Evolutionary conservation across 2,329 filamentous ascomycete genomes (phyloP).

Genomic region (Fragosphaeria purpurea): DNA sequence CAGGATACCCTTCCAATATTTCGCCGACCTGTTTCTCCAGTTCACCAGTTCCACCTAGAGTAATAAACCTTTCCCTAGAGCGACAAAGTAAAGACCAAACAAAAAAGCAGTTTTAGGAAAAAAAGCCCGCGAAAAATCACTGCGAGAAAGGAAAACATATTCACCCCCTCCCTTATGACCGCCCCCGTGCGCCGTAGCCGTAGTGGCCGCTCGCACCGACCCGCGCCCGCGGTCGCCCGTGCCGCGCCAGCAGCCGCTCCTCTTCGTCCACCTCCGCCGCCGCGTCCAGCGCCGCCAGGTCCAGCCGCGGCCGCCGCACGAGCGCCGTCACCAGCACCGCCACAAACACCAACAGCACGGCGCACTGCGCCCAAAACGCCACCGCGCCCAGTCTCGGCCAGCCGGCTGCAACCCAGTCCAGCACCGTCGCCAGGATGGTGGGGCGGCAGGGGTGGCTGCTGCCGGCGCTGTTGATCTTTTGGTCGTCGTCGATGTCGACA

Average conservation of each 20-base stretch:
- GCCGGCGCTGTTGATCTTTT: conserved; percentile 48
- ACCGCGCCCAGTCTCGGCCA: conserved; percentile 91
- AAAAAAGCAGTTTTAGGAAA: background rate
- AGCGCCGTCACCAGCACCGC: conserved; percentile 70
- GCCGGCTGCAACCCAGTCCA: conserved; percentile 85
- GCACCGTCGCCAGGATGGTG: conserved; percentile 80
- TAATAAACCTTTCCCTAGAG: too few relatives aligned
- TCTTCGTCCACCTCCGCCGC: conserved; percentile 90
- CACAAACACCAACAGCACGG: conserved; percentile 74
- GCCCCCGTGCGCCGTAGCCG: conserved; percentile 20
- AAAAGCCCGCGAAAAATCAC: background rate
- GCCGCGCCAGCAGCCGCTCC: conserved; percentile 82
- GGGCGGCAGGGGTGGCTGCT: conserved; percentile 81
- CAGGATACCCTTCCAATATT: too few relatives aligned
- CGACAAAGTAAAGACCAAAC: too few relatives aligned
- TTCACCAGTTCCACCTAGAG: too few relatives aligned
- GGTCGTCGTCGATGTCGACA: too few relatives aligned
- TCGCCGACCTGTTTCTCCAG: too few relatives aligned
- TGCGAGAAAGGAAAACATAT: background rate
- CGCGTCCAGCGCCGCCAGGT: conserved; percentile 70
- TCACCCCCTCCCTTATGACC: background rate
- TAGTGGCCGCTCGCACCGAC: conserved; percentile 67
- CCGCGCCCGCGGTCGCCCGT: too few relatives aligned
- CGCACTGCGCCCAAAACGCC: conserved; percentile 95
- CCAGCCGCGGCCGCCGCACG: conserved; percentile 68